phyloP scores from a whole-genome alignment of 2,329 filamentous ascomycete species.

The Clonostachys rosea region DNA sequence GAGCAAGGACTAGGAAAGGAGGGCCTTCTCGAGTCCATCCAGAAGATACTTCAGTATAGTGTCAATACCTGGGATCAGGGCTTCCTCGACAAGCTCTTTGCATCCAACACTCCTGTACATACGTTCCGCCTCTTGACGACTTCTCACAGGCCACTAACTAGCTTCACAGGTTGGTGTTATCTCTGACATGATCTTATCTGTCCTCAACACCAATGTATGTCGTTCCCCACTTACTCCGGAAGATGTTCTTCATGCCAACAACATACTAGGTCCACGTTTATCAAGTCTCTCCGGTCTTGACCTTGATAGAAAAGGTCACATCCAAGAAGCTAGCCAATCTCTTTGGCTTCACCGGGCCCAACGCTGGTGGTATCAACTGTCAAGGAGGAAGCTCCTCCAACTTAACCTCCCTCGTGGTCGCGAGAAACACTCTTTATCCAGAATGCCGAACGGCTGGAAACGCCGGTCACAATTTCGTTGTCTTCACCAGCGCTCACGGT shows the following conservation, averaged over 20 bases:
- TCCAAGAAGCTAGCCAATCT: constrained; percentile 66
- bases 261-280: constrained; percentile 73
- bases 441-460: constrained; percentile 72
- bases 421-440: constrained; percentile 81
- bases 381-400: constrained; percentile 86
- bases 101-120: constrained; percentile 74
- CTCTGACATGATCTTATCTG: constrained; percentile 77
- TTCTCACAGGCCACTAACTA: constrained; percentile 3
- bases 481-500: constrained; percentile 86
- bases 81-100: constrained; percentile 92
- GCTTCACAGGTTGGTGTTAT: constrained; percentile 68
- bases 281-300: constrained; percentile 85
- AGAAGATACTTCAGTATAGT: constrained; percentile 72
- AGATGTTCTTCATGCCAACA: constrained; percentile 1
- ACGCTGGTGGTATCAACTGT: constrained; percentile 70
- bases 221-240: background rate
- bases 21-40: constrained; percentile 67
- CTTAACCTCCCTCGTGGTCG: constrained; percentile 77
- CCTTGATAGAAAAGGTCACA: constrained; percentile 82
- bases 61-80: constrained; percentile 99
- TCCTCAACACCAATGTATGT: constrained; percentile 83
- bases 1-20: constrained; percentile 58
- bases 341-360: constrained; percentile 69
- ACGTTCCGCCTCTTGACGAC: background rate
- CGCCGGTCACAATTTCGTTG: constrained; percentile 58